Base-by-base conservation (phyloP, 106 monocot species). In the Cymbidium sinense region DNA sequence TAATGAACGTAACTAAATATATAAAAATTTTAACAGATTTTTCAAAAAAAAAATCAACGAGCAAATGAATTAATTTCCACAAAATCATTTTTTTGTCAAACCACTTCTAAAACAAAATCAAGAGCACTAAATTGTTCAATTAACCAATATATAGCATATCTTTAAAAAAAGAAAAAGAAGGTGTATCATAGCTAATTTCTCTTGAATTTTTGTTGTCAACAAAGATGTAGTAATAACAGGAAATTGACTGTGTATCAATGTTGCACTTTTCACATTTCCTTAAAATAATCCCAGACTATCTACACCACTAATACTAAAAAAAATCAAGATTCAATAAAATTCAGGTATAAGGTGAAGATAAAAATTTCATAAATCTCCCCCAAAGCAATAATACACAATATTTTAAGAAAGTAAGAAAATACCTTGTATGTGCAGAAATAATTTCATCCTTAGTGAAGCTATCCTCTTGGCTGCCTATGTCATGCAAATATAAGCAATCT, bases 391-490 rank as follows among this genome's bases (percentile, higher is more conserved):
- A 41, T 9, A 75, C 23, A 43, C 27, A 52, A 79, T 21, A 23
- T 15, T 39, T 21, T 36, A 23, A 37, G 43, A 10, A 6, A 20
- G 54, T 13, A 8, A 36, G 17, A 50, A 41, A 78, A 43, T 86
- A 91, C 91, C 88, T 84, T 44, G 86, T 88, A 71, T 91, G 86
- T 58, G 88, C 82, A 70, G 91, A 91, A 70, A 91, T 86, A 52
- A 91, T 84, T 77, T 91, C 91, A 82, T 91, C 91, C 84, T 91
- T 91, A 19, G 88, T 91, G 73, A 91, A 91, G 58, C 88, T 91
- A 79, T 88, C 91, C 64, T 88, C 91, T 76, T 91, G 88, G 74
- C 75, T 86, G 73, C 91, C 91, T 82, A 88, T 81, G 35, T 91
- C 91, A 77, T 91, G 91, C 76, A 91, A 88, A 84, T 91, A 91